Evolutionary conservation across 2,329 filamentous ascomycete species (phyloP).

Genomic region (Colletotrichum ledebouriae): DNA sequence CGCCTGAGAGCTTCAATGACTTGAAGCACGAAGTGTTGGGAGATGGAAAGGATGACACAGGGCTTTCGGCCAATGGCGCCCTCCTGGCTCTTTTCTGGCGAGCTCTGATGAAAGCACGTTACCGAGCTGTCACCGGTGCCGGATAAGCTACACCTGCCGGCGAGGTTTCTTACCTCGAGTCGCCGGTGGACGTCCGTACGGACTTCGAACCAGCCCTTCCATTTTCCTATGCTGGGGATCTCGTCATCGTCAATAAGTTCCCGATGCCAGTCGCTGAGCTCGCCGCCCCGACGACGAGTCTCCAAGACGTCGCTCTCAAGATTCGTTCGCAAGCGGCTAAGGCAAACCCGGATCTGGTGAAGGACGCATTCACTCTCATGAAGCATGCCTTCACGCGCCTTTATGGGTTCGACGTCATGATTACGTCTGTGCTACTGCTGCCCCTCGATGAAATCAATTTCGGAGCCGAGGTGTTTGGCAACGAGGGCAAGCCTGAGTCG

Average conservation of each 20-base stretch:
- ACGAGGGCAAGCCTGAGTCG: slow-evolving; percentile 46
- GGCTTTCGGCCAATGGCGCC: slow-evolving; percentile 53
- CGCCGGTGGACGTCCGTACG: slow-evolving; percentile 50
- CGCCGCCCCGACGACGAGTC: slow-evolving; percentile 47
- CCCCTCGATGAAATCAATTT: slow-evolving; percentile 48
- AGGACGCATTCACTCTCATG: slow-evolving; percentile 49
- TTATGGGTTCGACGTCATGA: slow-evolving; percentile 48
- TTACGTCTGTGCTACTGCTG: slow-evolving; percentile 50
- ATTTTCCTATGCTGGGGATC: slow-evolving; percentile 48
- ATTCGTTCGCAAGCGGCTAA: slow-evolving; percentile 46
- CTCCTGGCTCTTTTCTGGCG: slow-evolving; percentile 58
- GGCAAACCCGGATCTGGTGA: slow-evolving; percentile 47
- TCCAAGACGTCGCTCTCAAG: slow-evolving; percentile 45
- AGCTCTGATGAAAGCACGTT: slow-evolving; percentile 51
- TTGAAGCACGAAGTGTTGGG: slow-evolving; percentile 49
- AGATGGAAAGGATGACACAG: slow-evolving; percentile 46
- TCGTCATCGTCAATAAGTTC: slow-evolving; percentile 48
- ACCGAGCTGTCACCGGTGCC: slow-evolving; percentile 49
- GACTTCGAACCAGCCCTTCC: slow-evolving; percentile 49
- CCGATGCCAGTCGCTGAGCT: slow-evolving; percentile 46
- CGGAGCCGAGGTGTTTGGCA: slow-evolving; percentile 47
- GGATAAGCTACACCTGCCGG: slow-evolving; percentile 43
- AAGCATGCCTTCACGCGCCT: slow-evolving; percentile 47
- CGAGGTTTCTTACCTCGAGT: slow-evolving; percentile 51
- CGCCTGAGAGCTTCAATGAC: slow-evolving; percentile 43